A percentile compares a stretch with the other conserved stretches of the same genome.
These are phyloP conservation scores for Coniferiporia sulphurascens DNA, from an alignment of 1,284 basidiomycete genomes.

Conservation along the genomic window DNA sequence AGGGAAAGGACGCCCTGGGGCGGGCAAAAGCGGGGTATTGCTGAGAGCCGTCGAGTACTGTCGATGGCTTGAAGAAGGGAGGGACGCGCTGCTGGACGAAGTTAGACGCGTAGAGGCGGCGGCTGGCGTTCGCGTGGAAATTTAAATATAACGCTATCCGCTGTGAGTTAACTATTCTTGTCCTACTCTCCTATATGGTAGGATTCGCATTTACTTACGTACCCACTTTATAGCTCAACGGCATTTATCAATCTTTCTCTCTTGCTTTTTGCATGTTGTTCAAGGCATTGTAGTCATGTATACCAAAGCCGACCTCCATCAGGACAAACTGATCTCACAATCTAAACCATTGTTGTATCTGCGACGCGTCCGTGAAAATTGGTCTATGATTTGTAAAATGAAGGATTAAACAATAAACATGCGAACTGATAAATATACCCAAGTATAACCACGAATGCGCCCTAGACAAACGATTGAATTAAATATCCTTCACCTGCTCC, in stretches of 20 bases:
- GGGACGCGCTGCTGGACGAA: conserved; percentile 58
- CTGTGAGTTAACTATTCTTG: not conserved
- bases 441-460: not conserved
- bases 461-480: not conserved
- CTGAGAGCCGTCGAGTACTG: conserved; percentile 78
- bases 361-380: too few species aligned
- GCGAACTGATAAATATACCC: not conserved
- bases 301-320: too few species aligned
- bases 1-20: conserved; percentile 40
- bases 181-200: not conserved
- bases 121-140: conserved; percentile 37
- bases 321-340: too few species aligned
- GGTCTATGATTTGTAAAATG: too few species aligned
- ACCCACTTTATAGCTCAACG: too few species aligned
- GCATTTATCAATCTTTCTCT: too few species aligned
- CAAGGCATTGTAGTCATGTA: too few species aligned
- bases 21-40: conserved; percentile 78
- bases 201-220: not conserved
- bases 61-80: conserved; percentile 69
- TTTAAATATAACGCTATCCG: not conserved
- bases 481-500: conserved; percentile 29
- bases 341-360: too few species aligned
- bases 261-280: too few species aligned
- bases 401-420: not conserved
- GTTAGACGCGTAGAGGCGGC: conserved; percentile 57